Evolutionary conservation across 352 stramenopile species (phyloP).

Genomic region (Phytophthora kernoviae): DNA sequence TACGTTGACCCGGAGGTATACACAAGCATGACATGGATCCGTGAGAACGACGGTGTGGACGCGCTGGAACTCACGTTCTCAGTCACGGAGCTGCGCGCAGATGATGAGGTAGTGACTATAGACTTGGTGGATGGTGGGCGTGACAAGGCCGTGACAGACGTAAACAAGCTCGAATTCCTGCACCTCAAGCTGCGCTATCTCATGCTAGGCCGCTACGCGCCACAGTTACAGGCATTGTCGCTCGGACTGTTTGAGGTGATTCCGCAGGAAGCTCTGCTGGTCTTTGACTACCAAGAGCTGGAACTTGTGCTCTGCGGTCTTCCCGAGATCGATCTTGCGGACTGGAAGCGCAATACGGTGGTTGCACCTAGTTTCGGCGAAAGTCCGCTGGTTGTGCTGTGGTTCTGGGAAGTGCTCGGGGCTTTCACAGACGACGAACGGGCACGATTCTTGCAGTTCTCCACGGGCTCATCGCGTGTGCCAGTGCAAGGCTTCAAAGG

Average conservation of each 20-base stretch:
- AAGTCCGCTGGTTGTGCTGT: conserved; percentile 45
- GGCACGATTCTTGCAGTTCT: conserved; percentile 86
- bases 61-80: conserved; percentile 76
- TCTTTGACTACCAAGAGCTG: conserved; percentile 99
- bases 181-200: conserved; percentile 95
- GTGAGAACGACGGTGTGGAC: conserved; percentile 70
- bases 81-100: conserved; percentile 68
- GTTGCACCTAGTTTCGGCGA: conserved; percentile 60
- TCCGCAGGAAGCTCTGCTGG: conserved; percentile 94
- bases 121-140: conserved; percentile 62
- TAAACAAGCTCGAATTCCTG: conserved; percentile 96
- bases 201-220: conserved; percentile 92
- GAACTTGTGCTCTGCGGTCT: conserved; percentile 84
- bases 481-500: conserved; percentile 87
- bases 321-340: conserved; percentile 87
- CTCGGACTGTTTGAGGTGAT: conserved; percentile 97
- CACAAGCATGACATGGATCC: conserved; percentile 76
- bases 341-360: conserved; percentile 87
- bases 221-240: conserved; percentile 90
- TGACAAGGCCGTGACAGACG: conserved; percentile 90
- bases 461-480: conserved; percentile 82
- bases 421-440: conserved; percentile 74
- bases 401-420: conserved; percentile 81
- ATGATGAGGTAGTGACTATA: conserved; percentile 60
- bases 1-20: conserved; percentile 83